Evolutionary conservation across 2,329 filamentous ascomycete species (phyloP), one percentile per base, ranked within the genome.

Genomic region (Metarhizium album): DNA sequence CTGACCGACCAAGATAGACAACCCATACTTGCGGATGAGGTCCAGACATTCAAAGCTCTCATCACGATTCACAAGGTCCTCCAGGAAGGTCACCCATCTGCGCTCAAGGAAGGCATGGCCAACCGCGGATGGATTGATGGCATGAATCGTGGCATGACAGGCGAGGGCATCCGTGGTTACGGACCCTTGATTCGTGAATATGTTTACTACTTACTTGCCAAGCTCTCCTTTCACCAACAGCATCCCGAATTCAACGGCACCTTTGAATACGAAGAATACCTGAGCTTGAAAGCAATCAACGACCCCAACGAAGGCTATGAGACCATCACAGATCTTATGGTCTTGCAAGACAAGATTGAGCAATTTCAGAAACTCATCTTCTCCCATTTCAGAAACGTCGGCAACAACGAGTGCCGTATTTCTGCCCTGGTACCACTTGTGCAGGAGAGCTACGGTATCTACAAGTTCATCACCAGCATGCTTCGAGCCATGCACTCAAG

Each of bases 381-480:
- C 70, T 93, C 93, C 4, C 90, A 97, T 69, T 97, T 98, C 71
- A 84, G 90, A 53, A 82, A 84, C 57, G 87, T 90, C 24, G 84
- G 86, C 46, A 95, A 95, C 71, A 98, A 97, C 62, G 93, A 98
- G 68, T 97, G 91, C 68, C 81, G 91, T 55, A 98, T 98, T 62
- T 94, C 91, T 14, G 88, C 93, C 1, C 72, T 98, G 49, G 90
- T 97, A 22, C 89, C 90, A 2, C 74, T 98, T 42, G 93, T 98
- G 3, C 89, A 95, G 66, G 93, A 98, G 73, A 97, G 90, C 66
- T 98, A 97, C 69, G 93, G 93, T 46, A 97, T 98, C 59, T 98
- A 98, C 76, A 97, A 97, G 70, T 98, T 98, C 67, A 90, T 96
- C 57, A 98, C 93, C 0, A 98, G 93, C 84, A 98, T 98, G 93